Evolutionary conservation across 148 eudicot species (phyloP).

Genomic region (Oxyria digyna): DNA sequence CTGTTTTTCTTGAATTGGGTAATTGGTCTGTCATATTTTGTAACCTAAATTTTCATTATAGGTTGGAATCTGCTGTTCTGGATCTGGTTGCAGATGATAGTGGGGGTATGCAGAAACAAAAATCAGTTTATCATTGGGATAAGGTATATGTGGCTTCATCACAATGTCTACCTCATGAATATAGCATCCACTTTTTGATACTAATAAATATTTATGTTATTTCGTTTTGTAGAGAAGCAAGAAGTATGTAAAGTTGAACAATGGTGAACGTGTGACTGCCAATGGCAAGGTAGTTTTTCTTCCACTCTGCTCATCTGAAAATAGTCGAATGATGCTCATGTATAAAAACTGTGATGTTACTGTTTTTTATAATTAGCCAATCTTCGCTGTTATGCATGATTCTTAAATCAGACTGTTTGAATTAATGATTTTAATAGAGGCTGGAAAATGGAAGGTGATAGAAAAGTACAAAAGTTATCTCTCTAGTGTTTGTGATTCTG

Average conservation of each 20-base stretch:
- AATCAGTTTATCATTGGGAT: slow-evolving; percentile 71
- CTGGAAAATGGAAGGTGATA: background rate
- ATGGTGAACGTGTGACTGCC: slow-evolving; percentile 78
- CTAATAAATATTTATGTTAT: background rate
- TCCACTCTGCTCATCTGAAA: background rate
- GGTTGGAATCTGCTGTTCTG: slow-evolving; percentile 83
- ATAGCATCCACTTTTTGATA: background rate
- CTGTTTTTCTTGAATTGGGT: background rate
- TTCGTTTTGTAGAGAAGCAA: slow-evolving; percentile 58
- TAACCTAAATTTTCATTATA: too few relatives aligned
- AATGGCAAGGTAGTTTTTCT: slow-evolving; percentile 71
- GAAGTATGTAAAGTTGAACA: slow-evolving; percentile 81
- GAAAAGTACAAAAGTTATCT: too few relatives aligned
- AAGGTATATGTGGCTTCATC: slow-evolving; percentile 32
- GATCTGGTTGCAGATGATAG: slow-evolving; percentile 76
- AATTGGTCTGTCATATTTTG: too few relatives aligned
- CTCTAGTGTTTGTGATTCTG: background rate
- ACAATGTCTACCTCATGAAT: background rate
- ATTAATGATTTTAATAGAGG: background rate
- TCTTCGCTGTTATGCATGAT: too few relatives aligned
- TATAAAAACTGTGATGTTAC: too few relatives aligned
- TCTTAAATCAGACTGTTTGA: background rate
- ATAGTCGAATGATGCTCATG: too few relatives aligned
- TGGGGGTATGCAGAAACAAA: slow-evolving; percentile 62
- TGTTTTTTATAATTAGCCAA: too few relatives aligned